phyloP scores from a whole-genome alignment of 2,329 filamentous ascomycete species.

The Aspergillus sp. region DNA sequence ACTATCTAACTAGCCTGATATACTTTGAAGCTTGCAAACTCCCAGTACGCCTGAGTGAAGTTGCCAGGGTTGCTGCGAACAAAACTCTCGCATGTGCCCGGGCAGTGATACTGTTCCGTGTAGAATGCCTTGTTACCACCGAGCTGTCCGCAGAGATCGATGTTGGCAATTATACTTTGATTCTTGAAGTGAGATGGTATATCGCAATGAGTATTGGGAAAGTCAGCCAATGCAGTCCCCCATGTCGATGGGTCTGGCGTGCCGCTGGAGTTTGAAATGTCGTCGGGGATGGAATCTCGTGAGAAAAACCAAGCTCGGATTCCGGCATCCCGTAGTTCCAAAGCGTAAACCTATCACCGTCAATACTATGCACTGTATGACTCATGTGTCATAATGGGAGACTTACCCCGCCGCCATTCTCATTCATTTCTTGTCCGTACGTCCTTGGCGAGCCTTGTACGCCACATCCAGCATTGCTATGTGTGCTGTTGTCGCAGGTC shows the following conservation, averaged over 20 bases:
- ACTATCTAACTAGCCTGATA: not conserved
- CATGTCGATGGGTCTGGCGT: conserved; percentile 63
- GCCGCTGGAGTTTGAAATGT: conserved; percentile 51
- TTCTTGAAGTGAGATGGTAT: conserved; percentile 64
- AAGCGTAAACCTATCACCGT: conserved; percentile 53
- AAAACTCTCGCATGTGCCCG: conserved; percentile 59
- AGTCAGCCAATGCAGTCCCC: conserved; percentile 65
- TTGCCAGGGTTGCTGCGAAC: conserved; percentile 59
- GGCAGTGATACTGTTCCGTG: conserved; percentile 41
- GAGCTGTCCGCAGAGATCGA: conserved; percentile 64
- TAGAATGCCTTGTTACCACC: conserved; percentile 44
- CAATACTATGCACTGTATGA: not conserved
- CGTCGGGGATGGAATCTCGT: conserved; percentile 51
- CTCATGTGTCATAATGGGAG: rapidly evolving
- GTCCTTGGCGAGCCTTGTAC: conserved; percentile 49
- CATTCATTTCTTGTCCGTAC: conserved; percentile 58
- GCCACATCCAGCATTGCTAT: conserved; percentile 61
- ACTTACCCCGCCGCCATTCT: conserved; percentile 54
- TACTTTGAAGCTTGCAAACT: not conserved
- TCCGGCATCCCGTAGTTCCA: conserved; percentile 63
- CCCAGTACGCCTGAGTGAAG: conserved; percentile 61
- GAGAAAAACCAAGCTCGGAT: conserved; percentile 66
- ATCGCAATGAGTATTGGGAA: conserved; percentile 64
- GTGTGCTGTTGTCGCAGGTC: conserved; percentile 55
- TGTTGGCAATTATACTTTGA: conserved; percentile 67